Percentiles rank a stretch among this genome's conserved stretches.
phyloP scores from a whole-genome alignment of 1,139 yeast species.

The Spencermartinsiella ligniputridi region DNA sequence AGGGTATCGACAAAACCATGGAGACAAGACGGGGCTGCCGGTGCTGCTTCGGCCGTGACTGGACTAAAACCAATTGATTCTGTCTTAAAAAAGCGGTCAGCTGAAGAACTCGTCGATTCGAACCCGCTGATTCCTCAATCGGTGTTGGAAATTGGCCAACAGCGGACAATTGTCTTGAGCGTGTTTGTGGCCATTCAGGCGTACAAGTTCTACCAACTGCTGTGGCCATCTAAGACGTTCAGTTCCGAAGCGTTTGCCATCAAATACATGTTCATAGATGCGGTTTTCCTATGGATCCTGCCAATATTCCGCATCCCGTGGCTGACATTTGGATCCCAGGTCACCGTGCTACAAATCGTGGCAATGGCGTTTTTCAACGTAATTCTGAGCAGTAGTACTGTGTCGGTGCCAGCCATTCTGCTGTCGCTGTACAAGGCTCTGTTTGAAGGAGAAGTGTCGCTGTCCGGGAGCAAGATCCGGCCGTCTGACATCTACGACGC shows the following conservation, averaged over 20 bases:
- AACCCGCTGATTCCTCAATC: slow-evolving; percentile 33
- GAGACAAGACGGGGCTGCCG: background rate
- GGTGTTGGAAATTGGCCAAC: slow-evolving; percentile 71
- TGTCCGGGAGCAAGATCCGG: slow-evolving; percentile 51
- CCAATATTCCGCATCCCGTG: slow-evolving; percentile 76
- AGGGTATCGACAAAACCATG: background rate
- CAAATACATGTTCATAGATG: slow-evolving; percentile 72
- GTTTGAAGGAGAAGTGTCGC: slow-evolving; percentile 59
- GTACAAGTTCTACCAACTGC: slow-evolving; percentile 72
- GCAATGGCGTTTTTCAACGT: slow-evolving; percentile 37
- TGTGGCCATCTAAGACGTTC: slow-evolving; percentile 38
- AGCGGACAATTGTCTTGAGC: slow-evolving; percentile 60
- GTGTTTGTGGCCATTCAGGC: slow-evolving; percentile 72
- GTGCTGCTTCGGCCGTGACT: background rate
- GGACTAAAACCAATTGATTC: background rate
- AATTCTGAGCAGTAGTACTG: slow-evolving; percentile 35
- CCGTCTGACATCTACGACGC: slow-evolving; percentile 48
- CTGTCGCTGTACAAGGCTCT: slow-evolving; percentile 43
- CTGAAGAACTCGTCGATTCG: background rate
- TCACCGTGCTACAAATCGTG: slow-evolving; percentile 36
- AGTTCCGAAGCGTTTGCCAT: slow-evolving; percentile 54
- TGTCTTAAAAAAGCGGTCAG: background rate
- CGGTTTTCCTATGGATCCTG: slow-evolving; percentile 59
- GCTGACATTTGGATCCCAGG: slow-evolving; percentile 46
- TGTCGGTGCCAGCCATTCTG: slow-evolving; percentile 50